These are phyloP conservation scores for Pyrenochaeta sp. DNA, from an alignment of 2,329 filamentous ascomycete genomes.

Conservation along the genomic window DNA sequence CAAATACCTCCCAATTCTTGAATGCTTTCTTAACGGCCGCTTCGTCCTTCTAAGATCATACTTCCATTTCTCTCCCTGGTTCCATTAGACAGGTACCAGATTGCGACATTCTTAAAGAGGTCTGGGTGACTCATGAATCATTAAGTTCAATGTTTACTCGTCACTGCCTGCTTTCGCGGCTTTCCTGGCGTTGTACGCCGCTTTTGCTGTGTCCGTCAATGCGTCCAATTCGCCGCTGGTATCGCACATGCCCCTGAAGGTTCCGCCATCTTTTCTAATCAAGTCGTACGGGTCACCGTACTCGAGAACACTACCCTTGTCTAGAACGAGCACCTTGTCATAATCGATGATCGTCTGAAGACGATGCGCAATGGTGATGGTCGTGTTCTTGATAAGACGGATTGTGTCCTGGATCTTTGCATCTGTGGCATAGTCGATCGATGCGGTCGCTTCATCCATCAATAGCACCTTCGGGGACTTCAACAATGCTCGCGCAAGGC, in stretches of 20 bases:
- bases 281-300: conserved; percentile 90
- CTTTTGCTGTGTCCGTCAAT: conserved; percentile 64
- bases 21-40: background rate
- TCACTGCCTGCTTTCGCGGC: background rate
- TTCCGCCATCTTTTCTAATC: conserved; percentile 66
- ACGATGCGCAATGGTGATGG: conserved; percentile 94
- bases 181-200: conserved; percentile 46
- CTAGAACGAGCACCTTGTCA: conserved; percentile 94
- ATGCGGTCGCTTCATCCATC: conserved; percentile 98
- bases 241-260: conserved; percentile 73
- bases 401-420: conserved; percentile 96
- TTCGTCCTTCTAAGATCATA: background rate
- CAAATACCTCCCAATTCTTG: background rate
- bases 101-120: too few species aligned
- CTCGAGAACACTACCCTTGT: conserved; percentile 87
- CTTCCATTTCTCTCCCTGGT: background rate
- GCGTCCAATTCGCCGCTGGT: conserved; percentile 68
- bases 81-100: too few species aligned
- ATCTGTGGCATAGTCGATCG: conserved; percentile 96
- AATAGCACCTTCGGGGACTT: conserved; percentile 93
- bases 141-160: background rate
- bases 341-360: conserved; percentile 98
- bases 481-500: conserved; percentile 89
- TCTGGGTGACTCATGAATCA: too few species aligned
- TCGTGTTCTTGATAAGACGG: conserved; percentile 88